Percentiles rank a stretch among this genome's conserved stretches.
These are phyloP conservation scores for Diaporthe capsici DNA, from an alignment of 2,329 filamentous ascomycete genomes.

Conservation along the genomic window DNA sequence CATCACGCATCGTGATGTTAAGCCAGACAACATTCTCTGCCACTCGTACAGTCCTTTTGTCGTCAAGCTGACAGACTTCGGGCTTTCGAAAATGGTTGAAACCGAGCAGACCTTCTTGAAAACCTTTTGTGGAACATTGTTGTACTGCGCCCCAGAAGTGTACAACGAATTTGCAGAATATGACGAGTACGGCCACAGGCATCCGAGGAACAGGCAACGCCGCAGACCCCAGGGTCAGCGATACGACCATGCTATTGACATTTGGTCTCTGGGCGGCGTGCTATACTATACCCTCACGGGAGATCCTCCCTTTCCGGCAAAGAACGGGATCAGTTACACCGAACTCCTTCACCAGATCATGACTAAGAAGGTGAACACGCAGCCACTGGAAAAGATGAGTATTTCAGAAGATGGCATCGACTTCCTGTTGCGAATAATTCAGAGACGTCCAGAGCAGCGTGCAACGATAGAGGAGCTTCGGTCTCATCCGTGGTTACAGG, in stretches of 20 bases:
- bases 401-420: slow-evolving; percentile 79
- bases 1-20: slow-evolving; percentile 98
- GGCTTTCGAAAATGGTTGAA: slow-evolving; percentile 93
- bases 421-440: slow-evolving; percentile 84
- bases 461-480: slow-evolving; percentile 81
- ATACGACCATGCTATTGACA: slow-evolving; percentile 93
- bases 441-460: slow-evolving; percentile 82
- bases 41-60: slow-evolving; percentile 78
- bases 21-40: slow-evolving; percentile 97
- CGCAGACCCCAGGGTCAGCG: slow-evolving; percentile 69
- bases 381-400: slow-evolving; percentile 69
- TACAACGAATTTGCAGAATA: slow-evolving; percentile 82
- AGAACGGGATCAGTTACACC: slow-evolving; percentile 80
- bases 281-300: slow-evolving; percentile 88
- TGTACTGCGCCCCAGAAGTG: slow-evolving; percentile 97
- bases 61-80: slow-evolving; percentile 96
- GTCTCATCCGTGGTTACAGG: slow-evolving; percentile 79
- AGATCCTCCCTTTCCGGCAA: slow-evolving; percentile 84
- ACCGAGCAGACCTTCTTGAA: slow-evolving; percentile 92
- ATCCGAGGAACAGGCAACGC: slow-evolving; percentile 73
- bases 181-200: slow-evolving; percentile 78
- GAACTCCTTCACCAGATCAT: slow-evolving; percentile 90
- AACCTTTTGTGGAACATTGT: slow-evolving; percentile 94
- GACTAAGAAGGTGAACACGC: slow-evolving; percentile 78
- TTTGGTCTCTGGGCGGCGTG: slow-evolving; percentile 96